phyloP scores from a whole-genome alignment of 1,284 basidiomycete species.

The Sanguinoderma infundibulare region DNA sequence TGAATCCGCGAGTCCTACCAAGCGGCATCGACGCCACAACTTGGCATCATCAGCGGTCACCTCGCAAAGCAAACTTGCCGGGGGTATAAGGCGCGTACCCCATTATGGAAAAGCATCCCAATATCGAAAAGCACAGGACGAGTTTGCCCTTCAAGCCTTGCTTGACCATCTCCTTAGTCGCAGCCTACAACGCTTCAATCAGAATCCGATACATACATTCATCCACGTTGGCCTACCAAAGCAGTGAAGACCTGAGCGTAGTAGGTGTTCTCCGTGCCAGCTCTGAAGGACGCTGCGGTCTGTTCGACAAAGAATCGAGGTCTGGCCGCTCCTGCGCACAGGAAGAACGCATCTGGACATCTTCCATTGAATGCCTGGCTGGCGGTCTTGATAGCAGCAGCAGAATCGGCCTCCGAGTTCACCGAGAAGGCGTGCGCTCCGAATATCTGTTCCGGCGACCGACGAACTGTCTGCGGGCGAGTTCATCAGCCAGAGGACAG shows the following conservation, averaged over 20 bases:
- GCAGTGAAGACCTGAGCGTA: conserved; percentile 82
- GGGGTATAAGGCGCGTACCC: conserved; percentile 90
- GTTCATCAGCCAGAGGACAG: neutral
- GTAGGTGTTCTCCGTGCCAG: conserved; percentile 66
- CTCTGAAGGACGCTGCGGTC: conserved; percentile 58
- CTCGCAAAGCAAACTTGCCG: conserved; percentile 85
- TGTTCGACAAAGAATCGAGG: conserved; percentile 80
- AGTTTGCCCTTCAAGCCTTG: conserved; percentile 67
- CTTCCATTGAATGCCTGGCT: no score
- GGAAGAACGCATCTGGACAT: conserved; percentile 78
- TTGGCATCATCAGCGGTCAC: conserved; percentile 42
- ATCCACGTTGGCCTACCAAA: conserved; percentile 44
- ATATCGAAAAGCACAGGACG: conserved; percentile 79
- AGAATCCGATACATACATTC: neutral
- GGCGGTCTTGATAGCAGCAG: no score
- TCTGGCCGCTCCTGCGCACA: conserved; percentile 74
- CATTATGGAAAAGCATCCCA: conserved; percentile 82
- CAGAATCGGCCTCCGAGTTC: no score
- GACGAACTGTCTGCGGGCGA: conserved; percentile 46
- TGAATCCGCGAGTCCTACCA: conserved; percentile 74
- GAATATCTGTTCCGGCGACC: no score
- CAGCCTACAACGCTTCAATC: conserved; percentile 67
- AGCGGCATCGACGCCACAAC: neutral
- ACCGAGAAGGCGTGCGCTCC: no score
- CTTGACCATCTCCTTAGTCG: conserved; percentile 71